These are phyloP conservation scores for Fomitopsis schrenkii DNA, from an alignment of 1,284 basidiomycete genomes.

Conservation along the genomic window DNA sequence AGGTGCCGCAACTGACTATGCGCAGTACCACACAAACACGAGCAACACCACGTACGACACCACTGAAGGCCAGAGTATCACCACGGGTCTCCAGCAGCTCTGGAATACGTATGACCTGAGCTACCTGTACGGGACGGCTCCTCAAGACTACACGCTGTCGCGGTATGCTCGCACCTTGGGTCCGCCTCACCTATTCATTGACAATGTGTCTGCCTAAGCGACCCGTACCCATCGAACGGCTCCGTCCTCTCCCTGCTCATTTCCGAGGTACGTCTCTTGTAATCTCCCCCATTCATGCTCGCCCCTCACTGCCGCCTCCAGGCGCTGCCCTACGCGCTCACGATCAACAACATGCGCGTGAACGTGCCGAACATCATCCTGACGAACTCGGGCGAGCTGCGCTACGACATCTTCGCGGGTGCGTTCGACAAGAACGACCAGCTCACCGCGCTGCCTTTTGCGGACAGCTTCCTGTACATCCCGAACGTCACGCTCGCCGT, in stretches of 20 bases:
- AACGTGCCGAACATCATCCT: constrained; percentile 65
- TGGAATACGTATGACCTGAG: constrained; percentile 50
- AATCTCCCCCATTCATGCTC: neutral
- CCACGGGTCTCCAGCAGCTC: constrained; percentile 48
- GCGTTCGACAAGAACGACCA: constrained; percentile 78
- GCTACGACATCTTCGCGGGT: constrained; percentile 70
- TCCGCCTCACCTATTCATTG: neutral
- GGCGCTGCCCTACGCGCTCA: constrained; percentile 53
- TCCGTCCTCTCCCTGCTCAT: constrained; percentile 62
- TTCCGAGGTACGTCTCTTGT: constrained; percentile 38
- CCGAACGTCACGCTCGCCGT: constrained; percentile 43
- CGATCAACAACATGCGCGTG: constrained; percentile 58
- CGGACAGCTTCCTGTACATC: constrained; percentile 57
- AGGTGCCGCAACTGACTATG: neutral
- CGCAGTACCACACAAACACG: constrained; percentile 53
- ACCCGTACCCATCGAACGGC: constrained; percentile 62
- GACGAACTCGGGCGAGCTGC: constrained; percentile 68
- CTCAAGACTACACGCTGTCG: constrained; percentile 66
- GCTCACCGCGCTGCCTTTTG: constrained; percentile 66
- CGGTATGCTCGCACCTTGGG: constrained; percentile 35
- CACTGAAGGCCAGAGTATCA: constrained; percentile 44
- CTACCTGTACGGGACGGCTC: constrained; percentile 62
- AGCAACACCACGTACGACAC: constrained; percentile 55
- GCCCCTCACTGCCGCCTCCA: constrained; percentile 15
- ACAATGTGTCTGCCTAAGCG: constrained; percentile 27